A percentile compares a stretch with the other conserved stretches of the same genome.
Conservation (phyloP, 768 basidiomycete genomes). For the Saitozyma podzolica region DNA sequence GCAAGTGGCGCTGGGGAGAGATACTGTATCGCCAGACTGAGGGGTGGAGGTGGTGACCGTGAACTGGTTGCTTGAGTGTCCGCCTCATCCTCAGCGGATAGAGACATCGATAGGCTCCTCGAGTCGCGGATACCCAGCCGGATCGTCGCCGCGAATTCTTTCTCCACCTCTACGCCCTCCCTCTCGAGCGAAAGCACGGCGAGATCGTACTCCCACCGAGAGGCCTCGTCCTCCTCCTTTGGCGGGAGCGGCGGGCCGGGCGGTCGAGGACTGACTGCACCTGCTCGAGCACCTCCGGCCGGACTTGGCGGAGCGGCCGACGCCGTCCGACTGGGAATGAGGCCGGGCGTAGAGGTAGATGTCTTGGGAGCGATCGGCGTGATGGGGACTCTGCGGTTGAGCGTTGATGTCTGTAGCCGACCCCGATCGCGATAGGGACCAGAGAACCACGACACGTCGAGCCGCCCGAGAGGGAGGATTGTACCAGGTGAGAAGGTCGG, state of each 20-base stretch:
- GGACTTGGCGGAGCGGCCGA: constrained; percentile 17
- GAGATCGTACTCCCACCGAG: constrained; percentile 38
- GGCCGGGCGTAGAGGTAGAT: constrained; percentile 55
- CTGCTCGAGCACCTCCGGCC: neutral
- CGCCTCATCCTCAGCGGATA: constrained; percentile 5
- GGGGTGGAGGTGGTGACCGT: constrained; percentile 11
- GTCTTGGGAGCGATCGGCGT: constrained; percentile 54
- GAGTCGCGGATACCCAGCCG: constrained; percentile 21
- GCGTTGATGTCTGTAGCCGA: constrained; percentile 80
- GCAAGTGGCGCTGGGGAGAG: constrained; percentile 13
- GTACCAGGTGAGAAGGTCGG: constrained; percentile 65
- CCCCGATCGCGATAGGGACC: constrained; percentile 84
- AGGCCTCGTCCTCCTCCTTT: constrained; percentile 7
- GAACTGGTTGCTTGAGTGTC: constrained; percentile 9
- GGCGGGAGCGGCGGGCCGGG: constrained; percentile 6
- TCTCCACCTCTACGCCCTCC: constrained; percentile 24
- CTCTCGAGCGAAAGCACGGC: constrained; percentile 14
- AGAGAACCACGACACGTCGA: constrained; percentile 80
- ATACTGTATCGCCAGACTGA: constrained; percentile 31
- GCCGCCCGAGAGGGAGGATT: constrained; percentile 74
- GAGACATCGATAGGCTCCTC: neutral
- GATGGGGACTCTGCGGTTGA: constrained; percentile 74
- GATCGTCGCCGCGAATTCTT: constrained; percentile 19
- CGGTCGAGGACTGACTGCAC: neutral
- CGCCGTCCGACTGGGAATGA: constrained; percentile 13